Conservation (phyloP, 139 green algal genomes). For the Auxenochlorella pyrenoidosa region DNA sequence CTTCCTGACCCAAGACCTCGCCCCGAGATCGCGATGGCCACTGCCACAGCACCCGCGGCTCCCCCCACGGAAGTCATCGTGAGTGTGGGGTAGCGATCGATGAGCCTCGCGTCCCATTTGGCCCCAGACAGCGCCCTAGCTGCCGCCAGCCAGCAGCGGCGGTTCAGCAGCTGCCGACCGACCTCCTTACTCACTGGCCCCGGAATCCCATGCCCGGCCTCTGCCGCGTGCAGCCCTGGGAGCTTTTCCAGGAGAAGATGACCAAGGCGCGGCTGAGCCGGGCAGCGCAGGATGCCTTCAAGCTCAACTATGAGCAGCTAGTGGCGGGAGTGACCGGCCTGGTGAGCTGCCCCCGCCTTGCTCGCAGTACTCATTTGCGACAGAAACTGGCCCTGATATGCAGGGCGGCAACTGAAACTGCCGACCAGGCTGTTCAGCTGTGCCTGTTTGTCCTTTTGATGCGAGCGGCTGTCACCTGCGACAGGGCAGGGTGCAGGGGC, state of each 20-base stretch:
- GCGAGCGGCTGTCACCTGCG: too few relatives aligned
- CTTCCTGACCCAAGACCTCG: neutral
- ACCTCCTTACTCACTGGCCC: neutral
- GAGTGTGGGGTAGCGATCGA: neutral
- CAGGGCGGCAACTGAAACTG: too few relatives aligned
- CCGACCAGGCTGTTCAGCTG: too few relatives aligned
- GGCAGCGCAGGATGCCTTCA: conserved; percentile 86
- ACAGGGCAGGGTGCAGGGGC: too few relatives aligned
- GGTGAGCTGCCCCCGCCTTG: conserved; percentile 46
- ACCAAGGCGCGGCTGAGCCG: conserved; percentile 60
- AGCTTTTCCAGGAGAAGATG: conserved; percentile 82
- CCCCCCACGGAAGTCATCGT: conserved; percentile 21
- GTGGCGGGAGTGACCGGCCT: conserved; percentile 84
- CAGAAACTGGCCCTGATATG: too few relatives aligned
- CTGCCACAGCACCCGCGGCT: neutral
- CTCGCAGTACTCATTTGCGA: neutral
- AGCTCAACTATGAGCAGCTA: conserved; percentile 90
- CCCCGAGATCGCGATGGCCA: neutral
- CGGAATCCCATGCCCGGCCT: neutral
- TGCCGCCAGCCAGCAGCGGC: neutral
- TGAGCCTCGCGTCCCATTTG: neutral
- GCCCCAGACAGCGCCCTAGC: neutral
- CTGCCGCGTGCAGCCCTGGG: conserved; percentile 29
- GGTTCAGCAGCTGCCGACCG: neutral
- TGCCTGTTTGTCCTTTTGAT: too few relatives aligned